Percentiles rank a stretch among this genome's conserved stretches.
Conservation (phyloP, 139 green algal species). For the Spirogloea muscicola region DNA sequence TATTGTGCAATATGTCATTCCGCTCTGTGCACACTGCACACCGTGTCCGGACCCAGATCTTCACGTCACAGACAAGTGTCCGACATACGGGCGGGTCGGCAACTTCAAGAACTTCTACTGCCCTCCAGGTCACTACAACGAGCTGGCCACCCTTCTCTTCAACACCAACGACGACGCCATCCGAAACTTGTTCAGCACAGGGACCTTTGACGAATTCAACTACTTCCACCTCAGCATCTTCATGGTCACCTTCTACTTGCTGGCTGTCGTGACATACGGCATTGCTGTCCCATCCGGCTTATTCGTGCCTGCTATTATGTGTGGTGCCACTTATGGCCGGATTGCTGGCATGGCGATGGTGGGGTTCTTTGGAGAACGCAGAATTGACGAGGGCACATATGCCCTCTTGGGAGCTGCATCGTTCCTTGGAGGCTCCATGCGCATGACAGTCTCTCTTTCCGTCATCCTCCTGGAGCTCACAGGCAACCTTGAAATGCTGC, state of each 20-base stretch:
- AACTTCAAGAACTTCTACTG: conserved; percentile 64
- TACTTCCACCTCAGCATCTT: conserved; percentile 22
- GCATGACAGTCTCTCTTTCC: conserved; percentile 66
- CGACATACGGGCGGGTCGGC: conserved; percentile 56
- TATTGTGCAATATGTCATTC: conserved; percentile 37
- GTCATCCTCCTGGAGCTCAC: conserved; percentile 83
- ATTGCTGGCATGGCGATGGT: conserved; percentile 71
- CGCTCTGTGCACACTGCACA: conserved; percentile 30
- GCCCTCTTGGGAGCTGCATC: conserved; percentile 67
- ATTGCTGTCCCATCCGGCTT: conserved; percentile 66
- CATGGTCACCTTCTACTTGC: conserved; percentile 59
- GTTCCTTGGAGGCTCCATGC: conserved; percentile 72
- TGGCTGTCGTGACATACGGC: conserved; percentile 70
- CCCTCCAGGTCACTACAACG: conserved; percentile 65
- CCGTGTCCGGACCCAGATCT: conserved; percentile 49
- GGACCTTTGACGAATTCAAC: conserved; percentile 64
- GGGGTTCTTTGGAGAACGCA: conserved; percentile 29
- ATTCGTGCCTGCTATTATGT: conserved; percentile 79
- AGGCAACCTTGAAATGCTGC: conserved; percentile 70
- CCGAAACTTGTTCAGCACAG: conserved; percentile 69
- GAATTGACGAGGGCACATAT: conserved; percentile 64
- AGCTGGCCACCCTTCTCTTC: conserved; percentile 79
- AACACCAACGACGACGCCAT: conserved; percentile 78
- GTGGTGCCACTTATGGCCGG: conserved; percentile 71
- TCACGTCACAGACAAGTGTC: conserved; percentile 51